A percentile compares a stretch with the other conserved stretches of the same genome.
phyloP scores from a whole-genome alignment of 257 asterid genomes.

The Salvia hispanica region DNA sequence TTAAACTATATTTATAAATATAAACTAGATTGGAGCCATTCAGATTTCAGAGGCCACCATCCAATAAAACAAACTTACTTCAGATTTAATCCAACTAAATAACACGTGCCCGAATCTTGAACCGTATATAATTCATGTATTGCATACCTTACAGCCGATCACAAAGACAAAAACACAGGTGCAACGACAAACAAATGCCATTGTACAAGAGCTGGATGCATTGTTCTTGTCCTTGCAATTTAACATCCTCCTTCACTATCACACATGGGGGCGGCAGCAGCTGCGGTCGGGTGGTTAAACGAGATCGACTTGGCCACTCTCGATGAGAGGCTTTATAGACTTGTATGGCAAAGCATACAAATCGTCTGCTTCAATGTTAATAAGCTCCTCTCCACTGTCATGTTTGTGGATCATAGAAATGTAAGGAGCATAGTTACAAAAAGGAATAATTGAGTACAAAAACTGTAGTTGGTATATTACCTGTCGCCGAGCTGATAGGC shows the following conservation, averaged over 20 bases:
- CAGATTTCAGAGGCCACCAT: background rate
- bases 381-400: conserved; percentile 72
- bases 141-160: background rate
- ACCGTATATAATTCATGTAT: background rate
- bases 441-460: background rate
- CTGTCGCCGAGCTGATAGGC: conserved; percentile 84
- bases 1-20: background rate
- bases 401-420: conserved; percentile 12
- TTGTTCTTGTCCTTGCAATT: background rate
- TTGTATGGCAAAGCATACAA: conserved; percentile 78
- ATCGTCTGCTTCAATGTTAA: conserved; percentile 81
- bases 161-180: background rate
- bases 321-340: conserved; percentile 81
- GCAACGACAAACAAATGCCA: background rate
- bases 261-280: background rate
- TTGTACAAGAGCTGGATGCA: conserved; percentile 7
- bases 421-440: conserved; percentile 26
- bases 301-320: conserved; percentile 77
- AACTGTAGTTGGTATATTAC: conserved; percentile 33
- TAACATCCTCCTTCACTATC: conserved; percentile 9
- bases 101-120: background rate
- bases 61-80: background rate
- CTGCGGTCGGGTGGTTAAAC: conserved; percentile 46
- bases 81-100: background rate
- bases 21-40: background rate